Base-by-base conservation (phyloP, 75 land plant species). In the Cupressus sempervirens region DNA sequence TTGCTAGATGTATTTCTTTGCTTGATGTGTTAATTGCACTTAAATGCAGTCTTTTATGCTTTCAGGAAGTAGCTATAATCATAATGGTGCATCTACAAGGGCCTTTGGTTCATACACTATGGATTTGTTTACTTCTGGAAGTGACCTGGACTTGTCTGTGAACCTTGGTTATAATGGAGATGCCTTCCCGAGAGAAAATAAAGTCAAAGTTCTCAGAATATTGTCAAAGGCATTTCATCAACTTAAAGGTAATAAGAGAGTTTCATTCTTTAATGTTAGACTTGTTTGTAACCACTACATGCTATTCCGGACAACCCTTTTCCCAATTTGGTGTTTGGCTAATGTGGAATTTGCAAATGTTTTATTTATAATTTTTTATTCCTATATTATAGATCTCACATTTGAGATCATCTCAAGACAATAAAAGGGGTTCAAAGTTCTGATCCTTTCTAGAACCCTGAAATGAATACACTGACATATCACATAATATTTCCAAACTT, bases 121-220 rank as follows among this genome's bases (percentile, higher is more conserved):
- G 97, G 88, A 93, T 68, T 58, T 95, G 81, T 95, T 92, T 83
- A 90, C 93, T 72, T 48, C 92, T 53, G 46, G 83, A 32, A 94
- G 97, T 89, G 97, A 95, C 86, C 83, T 95, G 67, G 97, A 95
- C 83, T 85, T 95, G 81, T 94, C 97, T 77, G 74, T 95, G 83
- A 92, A 91, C 84, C 84, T 95, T 30, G 87, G 84, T 32, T 16
- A 82, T 58, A 35, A 80, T 35, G 83, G 77, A 67, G 83, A 36
- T 81, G 86, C 81, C 13, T 46, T 87, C 43, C 76, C 93, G 41
- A 93, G 94, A 26, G 86, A 88, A 4, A 88, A 89, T 34, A 87
- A 85, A 80, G 82, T 91, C 62, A 36, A 79, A 32, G 41, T 75
- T 58, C 89, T 95, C 40, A 79, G 86, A 72, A 94, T 89, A 80